phyloP scores from a whole-genome alignment of 257 asterid species.

The Ballota nigra region DNA sequence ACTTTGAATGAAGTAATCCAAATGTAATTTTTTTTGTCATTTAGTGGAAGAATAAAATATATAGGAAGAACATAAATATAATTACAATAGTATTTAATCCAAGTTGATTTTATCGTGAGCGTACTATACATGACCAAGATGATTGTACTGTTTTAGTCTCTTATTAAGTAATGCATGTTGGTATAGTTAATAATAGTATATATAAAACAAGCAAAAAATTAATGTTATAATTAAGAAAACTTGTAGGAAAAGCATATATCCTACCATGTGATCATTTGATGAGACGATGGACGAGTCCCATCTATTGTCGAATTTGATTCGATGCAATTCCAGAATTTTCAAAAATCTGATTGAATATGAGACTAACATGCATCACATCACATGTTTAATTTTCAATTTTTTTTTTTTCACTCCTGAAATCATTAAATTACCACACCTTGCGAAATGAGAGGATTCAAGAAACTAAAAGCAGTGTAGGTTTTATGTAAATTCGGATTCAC shows the following conservation, averaged over 20 bases:
- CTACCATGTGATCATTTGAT: conserved; percentile 5
- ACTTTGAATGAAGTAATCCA: no score
- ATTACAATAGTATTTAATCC: not conserved
- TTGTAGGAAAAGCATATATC: not conserved
- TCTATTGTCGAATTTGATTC: not conserved
- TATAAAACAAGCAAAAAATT: not conserved
- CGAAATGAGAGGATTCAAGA: not conserved
- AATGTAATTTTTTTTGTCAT: not conserved
- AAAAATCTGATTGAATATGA: not conserved
- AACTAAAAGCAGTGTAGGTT: not conserved
- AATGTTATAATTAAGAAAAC: not conserved
- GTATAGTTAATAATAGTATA: no score
- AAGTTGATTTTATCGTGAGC: not conserved
- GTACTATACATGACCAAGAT: not conserved
- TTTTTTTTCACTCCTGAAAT: no score
- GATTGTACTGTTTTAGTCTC: not conserved
- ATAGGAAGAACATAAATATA: not conserved
- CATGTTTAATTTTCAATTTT: not conserved
- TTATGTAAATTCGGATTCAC: no score
- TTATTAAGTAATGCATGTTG: no score
- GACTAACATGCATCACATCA: not conserved
- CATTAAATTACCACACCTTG: not conserved
- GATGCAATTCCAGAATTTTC: not conserved
- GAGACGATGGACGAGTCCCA: conserved; percentile 6
- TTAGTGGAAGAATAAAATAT: not conserved